A percentile compares a stretch with the other conserved stretches of the same genome.
phyloP scores from a whole-genome alignment of 371 early-diverging fungal genomes.

The Syncephalastrum racemosum region DNA sequence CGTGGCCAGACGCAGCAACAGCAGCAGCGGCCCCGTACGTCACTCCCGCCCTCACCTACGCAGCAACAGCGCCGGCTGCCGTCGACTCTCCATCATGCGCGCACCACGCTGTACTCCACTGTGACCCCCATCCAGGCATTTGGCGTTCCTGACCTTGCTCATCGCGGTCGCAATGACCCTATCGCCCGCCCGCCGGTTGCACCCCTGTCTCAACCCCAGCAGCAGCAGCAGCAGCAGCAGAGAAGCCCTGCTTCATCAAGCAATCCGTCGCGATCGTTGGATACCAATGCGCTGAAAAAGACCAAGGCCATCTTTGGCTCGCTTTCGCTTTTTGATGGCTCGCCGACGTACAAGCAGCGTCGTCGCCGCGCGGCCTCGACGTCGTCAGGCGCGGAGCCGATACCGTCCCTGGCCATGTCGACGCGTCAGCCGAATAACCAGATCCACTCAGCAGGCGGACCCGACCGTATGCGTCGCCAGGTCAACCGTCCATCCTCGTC shows the following conservation, averaged over 20 bases:
- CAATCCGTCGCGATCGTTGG: constrained; percentile 30
- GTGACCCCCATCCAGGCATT: constrained; percentile 1
- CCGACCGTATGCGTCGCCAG: constrained; percentile 34
- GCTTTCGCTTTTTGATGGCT: constrained; percentile 67
- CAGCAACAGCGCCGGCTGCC: constrained; percentile 17
- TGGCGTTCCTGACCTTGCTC: neutral
- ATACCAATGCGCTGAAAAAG: constrained; percentile 40
- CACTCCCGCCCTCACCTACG: neutral
- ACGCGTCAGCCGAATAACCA: constrained; percentile 1
- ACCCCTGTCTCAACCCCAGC: constrained; percentile 6
- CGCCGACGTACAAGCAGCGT: constrained; percentile 72
- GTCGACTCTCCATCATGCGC: constrained; percentile 10
- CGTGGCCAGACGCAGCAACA: too few relatives aligned
- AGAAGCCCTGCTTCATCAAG: neutral
- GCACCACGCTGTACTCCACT: neutral
- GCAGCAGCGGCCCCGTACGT: too few relatives aligned
- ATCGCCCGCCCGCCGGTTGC: neutral
- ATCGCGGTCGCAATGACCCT: constrained; percentile 2
- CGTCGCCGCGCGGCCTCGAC: constrained; percentile 63
- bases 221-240: constrained; percentile 11
- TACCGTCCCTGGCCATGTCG: neutral
- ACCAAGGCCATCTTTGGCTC: constrained; percentile 54
- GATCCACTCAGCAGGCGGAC: constrained; percentile 17
- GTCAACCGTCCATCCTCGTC: constrained; percentile 27
- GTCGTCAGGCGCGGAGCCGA: constrained; percentile 19